These are phyloP conservation scores for Prinsepia uniflora DNA, from an alignment of 306 rosid genomes.

Conservation along the genomic window DNA sequence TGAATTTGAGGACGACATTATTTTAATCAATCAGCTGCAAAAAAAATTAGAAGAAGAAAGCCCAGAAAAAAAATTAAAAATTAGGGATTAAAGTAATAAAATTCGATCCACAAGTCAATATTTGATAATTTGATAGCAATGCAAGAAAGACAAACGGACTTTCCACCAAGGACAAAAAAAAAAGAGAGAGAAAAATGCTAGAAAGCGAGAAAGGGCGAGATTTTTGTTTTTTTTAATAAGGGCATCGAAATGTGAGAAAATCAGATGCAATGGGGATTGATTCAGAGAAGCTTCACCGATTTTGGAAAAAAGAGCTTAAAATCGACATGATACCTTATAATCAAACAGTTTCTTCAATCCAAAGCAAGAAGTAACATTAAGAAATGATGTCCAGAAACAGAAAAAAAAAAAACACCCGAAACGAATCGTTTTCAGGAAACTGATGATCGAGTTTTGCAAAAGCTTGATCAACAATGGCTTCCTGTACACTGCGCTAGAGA, in stretches of 20 bases:
- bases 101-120: slow-evolving; percentile 21
- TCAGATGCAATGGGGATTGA: slow-evolving; percentile 13
- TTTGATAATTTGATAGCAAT: slow-evolving; percentile 1
- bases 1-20: slow-evolving; percentile 45
- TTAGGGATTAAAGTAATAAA: background rate
- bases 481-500: slow-evolving; percentile 17
- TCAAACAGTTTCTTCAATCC: slow-evolving; percentile 24
- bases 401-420: background rate
- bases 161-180: slow-evolving; percentile 10
- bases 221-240: background rate
- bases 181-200: background rate
- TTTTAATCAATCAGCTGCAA: slow-evolving; percentile 6
- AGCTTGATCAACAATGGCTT: slow-evolving; percentile 24
- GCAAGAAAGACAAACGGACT: slow-evolving; percentile 8
- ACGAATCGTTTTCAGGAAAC: background rate
- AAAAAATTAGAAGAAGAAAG: background rate
- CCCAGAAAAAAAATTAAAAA: background rate
- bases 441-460: background rate
- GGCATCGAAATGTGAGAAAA: slow-evolving; percentile 28
- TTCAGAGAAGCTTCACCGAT: slow-evolving; percentile 24
- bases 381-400: background rate
- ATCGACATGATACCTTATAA: slow-evolving; percentile 23
- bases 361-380: slow-evolving; percentile 12
- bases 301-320: slow-evolving; percentile 13
- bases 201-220: background rate